These are phyloP conservation scores for Talaromyces sp. DNA, from an alignment of 2,329 filamentous ascomycete genomes.

Conservation along the genomic window DNA sequence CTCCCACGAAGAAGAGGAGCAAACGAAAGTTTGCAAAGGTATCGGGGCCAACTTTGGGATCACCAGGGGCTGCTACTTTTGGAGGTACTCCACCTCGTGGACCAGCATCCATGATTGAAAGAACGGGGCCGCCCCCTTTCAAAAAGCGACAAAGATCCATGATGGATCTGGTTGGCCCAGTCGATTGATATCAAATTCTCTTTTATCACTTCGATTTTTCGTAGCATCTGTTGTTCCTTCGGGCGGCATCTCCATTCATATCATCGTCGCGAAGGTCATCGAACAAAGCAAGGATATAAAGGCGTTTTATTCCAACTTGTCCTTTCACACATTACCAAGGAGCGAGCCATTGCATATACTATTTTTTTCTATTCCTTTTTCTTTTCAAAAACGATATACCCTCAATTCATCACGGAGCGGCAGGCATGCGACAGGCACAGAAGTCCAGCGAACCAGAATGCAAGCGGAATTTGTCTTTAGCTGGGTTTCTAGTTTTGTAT, in stretches of 20 bases:
- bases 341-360: not conserved
- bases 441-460: not conserved
- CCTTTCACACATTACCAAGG: conserved; percentile 1
- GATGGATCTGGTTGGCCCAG: not conserved
- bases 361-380: not conserved
- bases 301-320: not conserved
- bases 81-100: not conserved
- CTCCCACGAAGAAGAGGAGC: conserved; percentile 12
- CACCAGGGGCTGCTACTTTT: not conserved
- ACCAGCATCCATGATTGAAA: conserved; percentile 3
- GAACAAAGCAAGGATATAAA: not conserved
- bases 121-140: not conserved
- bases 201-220: not conserved
- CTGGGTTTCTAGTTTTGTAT: not conserved
- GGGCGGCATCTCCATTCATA: not conserved
- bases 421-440: not conserved
- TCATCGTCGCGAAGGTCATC: not conserved
- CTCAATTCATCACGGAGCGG: not conserved
- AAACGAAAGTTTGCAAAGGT: conserved; percentile 6
- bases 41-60: not conserved
- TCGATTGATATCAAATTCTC: not conserved
- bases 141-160: conserved; percentile 10
- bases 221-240: not conserved
- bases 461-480: not conserved
- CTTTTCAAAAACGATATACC: not conserved